These are phyloP conservation scores for Penicillium coprophilum DNA, from an alignment of 495 filamentous ascomycete genomes.

Conservation along the genomic window DNA sequence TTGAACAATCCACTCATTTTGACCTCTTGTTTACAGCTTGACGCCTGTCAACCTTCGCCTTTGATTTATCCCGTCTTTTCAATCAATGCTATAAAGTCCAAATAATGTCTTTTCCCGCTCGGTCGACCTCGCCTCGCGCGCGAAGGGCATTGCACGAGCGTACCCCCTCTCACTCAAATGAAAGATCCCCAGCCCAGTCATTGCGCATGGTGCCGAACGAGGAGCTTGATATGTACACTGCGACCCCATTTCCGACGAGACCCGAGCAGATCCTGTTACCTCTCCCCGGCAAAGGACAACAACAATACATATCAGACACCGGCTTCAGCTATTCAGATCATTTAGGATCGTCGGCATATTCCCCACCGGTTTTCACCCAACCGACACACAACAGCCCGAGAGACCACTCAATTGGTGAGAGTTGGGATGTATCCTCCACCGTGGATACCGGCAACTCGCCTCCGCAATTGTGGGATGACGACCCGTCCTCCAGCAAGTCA, in stretches of 20 bases:
- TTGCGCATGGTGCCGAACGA: constrained; percentile 40
- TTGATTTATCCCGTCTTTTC: constrained; percentile 10
- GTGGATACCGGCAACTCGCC: constrained; percentile 43
- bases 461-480: constrained; percentile 47
- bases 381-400: constrained; percentile 31
- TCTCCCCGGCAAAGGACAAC: constrained; percentile 44
- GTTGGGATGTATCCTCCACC: constrained; percentile 45
- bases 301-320: constrained; percentile 38
- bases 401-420: constrained; percentile 35
- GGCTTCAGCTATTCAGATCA: constrained; percentile 29
- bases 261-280: constrained; percentile 53
- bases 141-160: constrained; percentile 53
- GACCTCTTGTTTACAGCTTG: constrained; percentile 11
- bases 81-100: constrained; percentile 38
- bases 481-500: constrained; percentile 44
- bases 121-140: constrained; percentile 38
- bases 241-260: constrained; percentile 53
- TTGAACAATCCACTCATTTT: constrained; percentile 21
- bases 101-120: constrained; percentile 35
- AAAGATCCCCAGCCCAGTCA: constrained; percentile 37
- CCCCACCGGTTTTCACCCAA: constrained; percentile 33
- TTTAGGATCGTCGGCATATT: constrained; percentile 23
- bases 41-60: not conserved
- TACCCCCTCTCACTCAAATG: constrained; percentile 52
- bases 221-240: constrained; percentile 42